Percentiles rank a stretch among this genome's conserved stretches.
Evolutionary conservation across 1,139 yeast genomes (phyloP).

Genomic region (Taiozyma sp.): DNA sequence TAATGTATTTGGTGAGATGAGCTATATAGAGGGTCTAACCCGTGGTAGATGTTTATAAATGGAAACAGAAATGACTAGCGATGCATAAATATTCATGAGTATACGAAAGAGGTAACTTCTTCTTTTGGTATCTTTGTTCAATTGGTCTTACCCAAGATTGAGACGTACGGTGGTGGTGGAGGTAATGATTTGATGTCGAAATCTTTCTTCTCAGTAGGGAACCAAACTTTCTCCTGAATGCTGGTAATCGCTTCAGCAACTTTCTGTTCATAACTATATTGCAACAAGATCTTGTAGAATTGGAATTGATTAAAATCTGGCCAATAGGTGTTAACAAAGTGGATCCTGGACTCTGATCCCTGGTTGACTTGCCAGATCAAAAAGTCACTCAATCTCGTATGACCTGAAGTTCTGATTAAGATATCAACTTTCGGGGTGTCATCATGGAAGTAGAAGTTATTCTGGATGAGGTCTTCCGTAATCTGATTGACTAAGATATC

Average conservation of each 20-base stretch:
- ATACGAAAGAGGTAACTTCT: no score
- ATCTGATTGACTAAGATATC: slow-evolving; percentile 30
- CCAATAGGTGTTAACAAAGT: slow-evolving; percentile 74
- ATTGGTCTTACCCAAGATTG: slow-evolving; percentile 18
- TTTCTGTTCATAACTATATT: slow-evolving; percentile 42
- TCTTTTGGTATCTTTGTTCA: not conserved
- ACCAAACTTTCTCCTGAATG: slow-evolving; percentile 3
- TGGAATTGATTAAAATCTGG: slow-evolving; percentile 68
- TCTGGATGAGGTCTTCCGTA: slow-evolving; percentile 37
- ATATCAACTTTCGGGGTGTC: slow-evolving; percentile 73
- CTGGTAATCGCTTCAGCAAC: slow-evolving; percentile 1
- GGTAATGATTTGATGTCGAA: slow-evolving; percentile 9
- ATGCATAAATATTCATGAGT: not conserved
- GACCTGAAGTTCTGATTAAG: slow-evolving; percentile 83
- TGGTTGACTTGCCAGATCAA: slow-evolving; percentile 80
- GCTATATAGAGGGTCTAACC: not conserved
- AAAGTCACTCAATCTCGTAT: slow-evolving; percentile 80
- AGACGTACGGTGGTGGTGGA: slow-evolving; percentile 38
- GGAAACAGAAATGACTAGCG: not conserved
- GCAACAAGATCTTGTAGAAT: slow-evolving; percentile 44
- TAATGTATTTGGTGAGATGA: not conserved
- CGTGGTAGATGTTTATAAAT: not conserved
- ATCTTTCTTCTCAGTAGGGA: not conserved
- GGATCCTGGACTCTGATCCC: slow-evolving; percentile 49
- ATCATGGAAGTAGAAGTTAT: slow-evolving; percentile 53